These are phyloP conservation scores for Pelargonium exstipulatum DNA, from an alignment of 441 rosid species.

Conservation along the genomic window DNA sequence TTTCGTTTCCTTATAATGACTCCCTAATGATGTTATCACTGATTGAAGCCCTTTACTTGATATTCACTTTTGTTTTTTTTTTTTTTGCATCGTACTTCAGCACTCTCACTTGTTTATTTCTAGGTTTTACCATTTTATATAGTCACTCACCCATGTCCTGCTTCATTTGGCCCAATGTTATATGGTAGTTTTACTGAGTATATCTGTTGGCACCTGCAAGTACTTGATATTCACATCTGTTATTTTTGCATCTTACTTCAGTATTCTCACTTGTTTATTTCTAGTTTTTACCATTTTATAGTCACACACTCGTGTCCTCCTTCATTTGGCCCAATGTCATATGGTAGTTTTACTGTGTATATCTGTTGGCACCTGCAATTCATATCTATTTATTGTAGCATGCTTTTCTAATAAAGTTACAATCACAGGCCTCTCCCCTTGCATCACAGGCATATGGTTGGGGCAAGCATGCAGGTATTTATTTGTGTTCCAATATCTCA, in stretches of 20 bases:
- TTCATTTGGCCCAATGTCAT: neutral
- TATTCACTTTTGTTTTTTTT: neutral
- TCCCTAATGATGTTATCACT: neutral
- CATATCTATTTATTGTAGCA: neutral
- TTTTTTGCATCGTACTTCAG: neutral
- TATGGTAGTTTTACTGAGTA: neutral
- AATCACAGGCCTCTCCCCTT: slow-evolving; percentile 81
- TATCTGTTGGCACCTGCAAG: neutral
- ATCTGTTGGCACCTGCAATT: neutral
- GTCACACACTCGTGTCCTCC: too few relatives aligned
- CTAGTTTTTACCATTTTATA: too few relatives aligned
- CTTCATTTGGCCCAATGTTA: neutral
- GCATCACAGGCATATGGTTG: slow-evolving; percentile 87
- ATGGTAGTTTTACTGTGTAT: neutral
- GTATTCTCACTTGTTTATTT: neutral
- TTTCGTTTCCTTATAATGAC: neutral
- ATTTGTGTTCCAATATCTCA: slow-evolving; percentile 12
- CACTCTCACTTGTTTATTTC: neutral
- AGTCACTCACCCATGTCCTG: too few relatives aligned
- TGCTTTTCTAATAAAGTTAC: slow-evolving; percentile 18
- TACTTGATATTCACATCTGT: neutral
- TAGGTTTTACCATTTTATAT: too few relatives aligned
- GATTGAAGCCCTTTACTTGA: neutral
- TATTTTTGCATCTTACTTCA: neutral
- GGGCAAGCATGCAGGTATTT: slow-evolving; percentile 70